Base-by-base conservation (phyloP, 2,329 filamentous ascomycete species). In the Aspergillus alliaceus region DNA sequence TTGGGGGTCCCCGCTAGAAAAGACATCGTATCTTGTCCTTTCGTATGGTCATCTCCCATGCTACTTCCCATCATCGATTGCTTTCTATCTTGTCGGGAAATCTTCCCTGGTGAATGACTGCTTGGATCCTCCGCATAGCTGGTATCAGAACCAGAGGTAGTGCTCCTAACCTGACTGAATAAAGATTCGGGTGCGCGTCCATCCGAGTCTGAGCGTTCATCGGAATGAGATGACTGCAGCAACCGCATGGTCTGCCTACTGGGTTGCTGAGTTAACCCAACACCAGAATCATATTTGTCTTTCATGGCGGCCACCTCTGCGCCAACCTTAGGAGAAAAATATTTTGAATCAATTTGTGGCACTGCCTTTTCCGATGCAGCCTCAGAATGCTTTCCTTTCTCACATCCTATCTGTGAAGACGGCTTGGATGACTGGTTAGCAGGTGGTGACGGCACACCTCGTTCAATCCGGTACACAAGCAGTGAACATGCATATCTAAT, bases 401-500 rank as follows among this genome's bases (percentile, higher is more conserved):
- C 29, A 18, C 6, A 7, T 22, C n/a, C 29, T 12, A 31, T 32
- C 29, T n/a, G 24, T 8, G 24, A 27, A 4, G 44, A 20, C 5
- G 44, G 44, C 18, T 32, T 31, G 15, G 44, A 32, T 39, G 32
- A 20, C 20, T 50, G 42, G 6, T 51, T 55, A n/a, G 24, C 48
- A 7, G 44, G 31, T 5, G 18, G 49, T 9, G 57, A 47, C 14
- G 56, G 53, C 25, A 62, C 51, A 6, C 64, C 68, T 51, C 63
- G 66, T 40, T 71, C 68, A 56, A 71, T 70, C 48, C 69, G 68
- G 51, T 65, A 66, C 15, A 61, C 55, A 24, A 69, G 71, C 51
- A 70, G 64, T 22, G 65, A 66, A 54, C 75, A 77, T 15, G 74
- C 62, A 48, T 71, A 64, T 57, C 70, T 69, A 32, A 77, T 56